Conservation (phyloP, 306 rosid species). For the Malus asiatica region DNA sequence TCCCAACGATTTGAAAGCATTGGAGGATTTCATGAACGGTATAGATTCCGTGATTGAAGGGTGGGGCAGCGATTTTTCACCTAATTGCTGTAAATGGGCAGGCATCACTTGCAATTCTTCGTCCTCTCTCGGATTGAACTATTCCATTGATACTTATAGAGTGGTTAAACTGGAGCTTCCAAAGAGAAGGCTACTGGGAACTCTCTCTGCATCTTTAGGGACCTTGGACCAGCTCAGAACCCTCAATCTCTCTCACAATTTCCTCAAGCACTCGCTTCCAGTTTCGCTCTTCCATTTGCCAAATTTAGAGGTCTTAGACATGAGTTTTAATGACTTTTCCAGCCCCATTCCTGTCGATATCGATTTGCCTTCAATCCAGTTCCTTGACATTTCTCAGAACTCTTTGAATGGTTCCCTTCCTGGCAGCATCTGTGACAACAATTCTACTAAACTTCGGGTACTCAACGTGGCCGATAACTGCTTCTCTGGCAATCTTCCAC, state of each 20-base stretch:
- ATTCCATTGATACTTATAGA: neutral
- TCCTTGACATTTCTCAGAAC: conserved; percentile 30
- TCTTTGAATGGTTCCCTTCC: conserved; percentile 26
- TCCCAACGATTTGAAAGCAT: conserved; percentile 11
- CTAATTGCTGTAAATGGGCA: conserved; percentile 34
- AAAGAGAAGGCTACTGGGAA: conserved; percentile 12
- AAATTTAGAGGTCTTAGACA: conserved; percentile 23
- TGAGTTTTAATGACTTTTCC: conserved; percentile 23
- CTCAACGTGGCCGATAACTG: conserved; percentile 25
- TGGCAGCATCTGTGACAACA: conserved; percentile 2
- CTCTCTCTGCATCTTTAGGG: conserved; percentile 23
- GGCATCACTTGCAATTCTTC: conserved; percentile 29
- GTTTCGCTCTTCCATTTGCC: conserved; percentile 16
- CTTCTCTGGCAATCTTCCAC: conserved; percentile 24
- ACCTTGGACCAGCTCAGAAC: conserved; percentile 28
- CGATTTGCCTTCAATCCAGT: conserved; percentile 20
- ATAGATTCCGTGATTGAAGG: neutral
- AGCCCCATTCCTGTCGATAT: conserved; percentile 11
- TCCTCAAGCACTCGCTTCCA: conserved; percentile 24
- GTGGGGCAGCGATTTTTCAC: conserved; percentile 18
- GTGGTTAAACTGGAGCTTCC: conserved; percentile 30
- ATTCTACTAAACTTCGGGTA: conserved; percentile 8
- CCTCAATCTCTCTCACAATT: conserved; percentile 35
- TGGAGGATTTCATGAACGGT: conserved; percentile 11
- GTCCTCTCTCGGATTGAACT: neutral